Evolutionary conservation across 1,139 yeast species (phyloP), one percentile per base, ranked within the genome.

Genomic region (Schizosaccharomyces versatilis): DNA sequence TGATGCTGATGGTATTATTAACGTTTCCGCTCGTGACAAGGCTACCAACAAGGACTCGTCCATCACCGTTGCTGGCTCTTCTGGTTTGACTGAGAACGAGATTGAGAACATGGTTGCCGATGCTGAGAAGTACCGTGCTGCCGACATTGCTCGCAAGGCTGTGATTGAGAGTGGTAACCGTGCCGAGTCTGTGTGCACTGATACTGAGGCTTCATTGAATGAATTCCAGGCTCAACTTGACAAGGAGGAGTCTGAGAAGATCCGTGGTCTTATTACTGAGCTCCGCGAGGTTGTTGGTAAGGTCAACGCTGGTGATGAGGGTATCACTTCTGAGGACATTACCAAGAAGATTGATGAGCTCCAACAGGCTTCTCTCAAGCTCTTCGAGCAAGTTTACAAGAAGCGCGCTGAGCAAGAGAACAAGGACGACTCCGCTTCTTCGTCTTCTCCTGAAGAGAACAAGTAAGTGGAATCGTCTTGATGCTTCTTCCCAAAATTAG

Each of bases 41-140:
- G 95, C 96, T 63, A 82, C 95, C 64, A 85, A 85, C 79, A 86
- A 88, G 80, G 97, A 90, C 70, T 94, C 95, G 66, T 85, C 96
- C 62, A 88, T 90, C 75, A 88, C 97, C 60, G 97, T 90, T 70
- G 97, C 97, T 62, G 97, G 96, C 62, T 84, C 96, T 57, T 88
- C 97, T 57, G 98, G 98, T 73, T 78, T 90, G 66, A 82, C 95
- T 63, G 97, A 90, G 67, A 68, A 90, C 62, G 98, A 90, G 76
- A 90, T 90, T 67, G 96, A 88, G 76, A 83, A 84, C 78, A 90
- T 90, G 97, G 95, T 90, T 63, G 81, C 77, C 73, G 98, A 90
- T 68, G 98, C 97, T 65, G 97, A 90, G 76, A 85, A 85, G 76
- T 88, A 78, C 78, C 93, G 93, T 71, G 95, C 86, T 69, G 81